phyloP scores from a whole-genome alignment of 345 rosid species.

The Anacardium occidentale region DNA sequence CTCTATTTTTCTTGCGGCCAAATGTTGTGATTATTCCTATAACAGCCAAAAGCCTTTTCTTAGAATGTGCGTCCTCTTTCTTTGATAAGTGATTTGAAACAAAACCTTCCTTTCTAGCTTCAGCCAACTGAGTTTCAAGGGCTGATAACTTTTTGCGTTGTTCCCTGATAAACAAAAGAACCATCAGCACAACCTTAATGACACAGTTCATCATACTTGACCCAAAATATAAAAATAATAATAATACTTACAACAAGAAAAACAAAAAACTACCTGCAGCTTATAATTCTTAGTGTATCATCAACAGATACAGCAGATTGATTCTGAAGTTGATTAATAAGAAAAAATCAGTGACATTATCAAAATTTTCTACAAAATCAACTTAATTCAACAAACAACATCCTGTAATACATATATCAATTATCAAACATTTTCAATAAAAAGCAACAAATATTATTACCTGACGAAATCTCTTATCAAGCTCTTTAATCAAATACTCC shows the following conservation, averaged over 20 bases:
- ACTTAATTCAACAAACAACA: not conserved
- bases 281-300: conserved; percentile 46
- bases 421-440: not conserved
- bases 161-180: conserved; percentile 35
- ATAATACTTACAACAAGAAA: not conserved
- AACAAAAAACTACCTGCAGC: conserved; percentile 44
- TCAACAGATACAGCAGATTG: conserved; percentile 45
- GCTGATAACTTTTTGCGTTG: conserved; percentile 41
- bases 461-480: conserved; percentile 40
- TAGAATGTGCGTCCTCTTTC: conserved; percentile 20
- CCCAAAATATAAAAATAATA: not conserved
- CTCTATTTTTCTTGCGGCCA: conserved; percentile 54
- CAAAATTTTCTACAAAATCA: not conserved
- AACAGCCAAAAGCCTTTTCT: conserved; percentile 45
- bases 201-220: not conserved
- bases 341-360: not conserved
- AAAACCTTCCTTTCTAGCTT: conserved; percentile 43
- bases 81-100: conserved; percentile 24
- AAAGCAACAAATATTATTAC: conserved; percentile 20
- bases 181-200: not conserved
- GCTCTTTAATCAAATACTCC: conserved; percentile 34
- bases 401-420: not conserved
- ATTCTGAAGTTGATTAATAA: conserved; percentile 30
- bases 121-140: conserved; percentile 44
- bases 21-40: conserved; percentile 47